Evolutionary conservation across 2,329 filamentous ascomycete genomes (phyloP).

Genomic region (Nemania sp.): DNA sequence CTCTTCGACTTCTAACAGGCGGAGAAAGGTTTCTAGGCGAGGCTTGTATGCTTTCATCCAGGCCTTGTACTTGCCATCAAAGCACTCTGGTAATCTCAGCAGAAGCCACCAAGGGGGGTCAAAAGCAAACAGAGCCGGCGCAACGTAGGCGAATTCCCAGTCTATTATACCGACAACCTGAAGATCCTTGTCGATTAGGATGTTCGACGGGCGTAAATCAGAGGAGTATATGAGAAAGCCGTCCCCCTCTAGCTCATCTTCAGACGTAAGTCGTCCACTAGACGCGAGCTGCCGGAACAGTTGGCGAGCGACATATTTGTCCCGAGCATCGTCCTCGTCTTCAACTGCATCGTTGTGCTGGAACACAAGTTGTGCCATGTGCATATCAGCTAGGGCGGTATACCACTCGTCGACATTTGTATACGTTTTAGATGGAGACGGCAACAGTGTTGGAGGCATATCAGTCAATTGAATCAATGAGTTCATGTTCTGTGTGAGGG

Average conservation of each 20-base stretch:
- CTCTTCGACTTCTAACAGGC: slow-evolving; percentile 51
- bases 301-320: slow-evolving; percentile 58
- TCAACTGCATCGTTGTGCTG: slow-evolving; percentile 56
- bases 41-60: slow-evolving; percentile 51
- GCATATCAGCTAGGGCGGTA: slow-evolving; percentile 54
- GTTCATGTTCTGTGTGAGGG: slow-evolving; percentile 58
- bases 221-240: slow-evolving; percentile 45
- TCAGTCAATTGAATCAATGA: slow-evolving; percentile 49
- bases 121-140: slow-evolving; percentile 51
- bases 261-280: slow-evolving; percentile 21
- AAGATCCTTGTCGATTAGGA: slow-evolving; percentile 41
- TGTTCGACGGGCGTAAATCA: slow-evolving; percentile 42
- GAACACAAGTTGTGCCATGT: slow-evolving; percentile 56
- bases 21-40: slow-evolving; percentile 52
- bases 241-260: slow-evolving; percentile 10
- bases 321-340: slow-evolving; percentile 55
- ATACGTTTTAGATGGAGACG: slow-evolving; percentile 44
- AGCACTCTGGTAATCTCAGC: slow-evolving; percentile 50
- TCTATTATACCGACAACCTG: slow-evolving; percentile 54
- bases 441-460: slow-evolving; percentile 35
- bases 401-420: slow-evolving; percentile 55
- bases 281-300: slow-evolving; percentile 54
- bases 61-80: slow-evolving; percentile 42
- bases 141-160: slow-evolving; percentile 56
- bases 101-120: slow-evolving; percentile 57